Percentiles rank a stretch among this genome's conserved stretches.
phyloP scores from a whole-genome alignment of 164 flowering plant species.

The Dillenia suffruticosa region DNA sequence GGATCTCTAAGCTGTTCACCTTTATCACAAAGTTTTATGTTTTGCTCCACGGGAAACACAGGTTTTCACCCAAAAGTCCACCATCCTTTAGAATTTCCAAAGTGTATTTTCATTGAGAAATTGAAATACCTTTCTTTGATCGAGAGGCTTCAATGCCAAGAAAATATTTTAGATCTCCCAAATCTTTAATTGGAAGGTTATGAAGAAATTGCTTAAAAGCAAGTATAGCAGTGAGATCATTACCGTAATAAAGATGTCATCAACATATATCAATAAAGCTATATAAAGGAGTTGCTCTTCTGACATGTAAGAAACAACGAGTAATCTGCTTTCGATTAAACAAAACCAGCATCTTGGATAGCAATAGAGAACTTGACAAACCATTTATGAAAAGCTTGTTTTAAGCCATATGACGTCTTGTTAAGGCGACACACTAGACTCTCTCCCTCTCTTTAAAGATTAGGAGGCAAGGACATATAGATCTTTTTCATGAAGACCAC shows the following conservation, averaged over 20 bases:
- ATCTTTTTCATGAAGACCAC: background rate
- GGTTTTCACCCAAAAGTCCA: background rate
- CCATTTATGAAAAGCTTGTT: background rate
- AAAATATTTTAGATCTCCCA: slow-evolving; percentile 13
- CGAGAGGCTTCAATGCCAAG: slow-evolving; percentile 4
- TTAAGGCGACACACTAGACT: background rate
- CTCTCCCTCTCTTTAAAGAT: background rate
- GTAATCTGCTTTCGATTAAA: slow-evolving; percentile 7
- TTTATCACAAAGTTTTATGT: background rate
- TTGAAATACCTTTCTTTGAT: background rate
- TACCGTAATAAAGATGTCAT: slow-evolving; percentile 4
- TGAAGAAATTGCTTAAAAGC: slow-evolving; percentile 1
- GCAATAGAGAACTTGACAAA: slow-evolving; percentile 1
- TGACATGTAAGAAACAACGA: background rate
- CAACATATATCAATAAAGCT: slow-evolving; percentile 9
- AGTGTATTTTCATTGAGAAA: background rate
- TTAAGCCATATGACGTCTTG: slow-evolving; percentile 2
- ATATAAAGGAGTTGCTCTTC: background rate
- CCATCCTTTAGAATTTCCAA: background rate
- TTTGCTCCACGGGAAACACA: background rate
- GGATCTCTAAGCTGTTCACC: background rate
- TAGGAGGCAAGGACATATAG: slow-evolving; percentile 4
- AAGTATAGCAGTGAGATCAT: background rate
- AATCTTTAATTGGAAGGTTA: slow-evolving; percentile 9
- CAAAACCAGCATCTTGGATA: background rate